Percentiles rank a stretch among this genome's conserved stretches.
phyloP scores from a whole-genome alignment of 2,329 filamentous ascomycete genomes.

The Pseudogymnoascus sp. region DNA sequence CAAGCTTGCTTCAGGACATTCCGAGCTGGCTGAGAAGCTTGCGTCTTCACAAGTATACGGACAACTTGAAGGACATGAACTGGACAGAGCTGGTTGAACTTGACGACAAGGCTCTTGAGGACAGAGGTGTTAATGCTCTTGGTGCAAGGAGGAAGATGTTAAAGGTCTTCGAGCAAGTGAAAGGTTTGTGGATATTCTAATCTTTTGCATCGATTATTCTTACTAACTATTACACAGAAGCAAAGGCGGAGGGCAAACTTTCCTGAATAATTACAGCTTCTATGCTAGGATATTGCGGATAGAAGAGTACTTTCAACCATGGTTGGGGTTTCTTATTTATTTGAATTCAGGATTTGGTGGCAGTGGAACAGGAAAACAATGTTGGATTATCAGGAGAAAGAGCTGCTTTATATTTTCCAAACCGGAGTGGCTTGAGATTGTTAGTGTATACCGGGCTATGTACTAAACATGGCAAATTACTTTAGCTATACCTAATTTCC shows the following conservation, averaged over 20 bases:
- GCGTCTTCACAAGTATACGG: conserved; percentile 96
- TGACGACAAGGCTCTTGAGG: conserved; percentile 87
- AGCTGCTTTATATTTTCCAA: conserved; percentile 3
- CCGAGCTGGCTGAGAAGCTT: conserved; percentile 92
- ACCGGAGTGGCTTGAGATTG: background rate
- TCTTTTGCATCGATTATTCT: background rate
- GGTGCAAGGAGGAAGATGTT: conserved; percentile 96
- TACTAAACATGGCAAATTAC: background rate
- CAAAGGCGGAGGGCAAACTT: conserved; percentile 66
- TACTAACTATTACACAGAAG: conserved; percentile 43
- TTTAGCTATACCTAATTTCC: conserved; percentile 7
- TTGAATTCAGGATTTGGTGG: conserved; percentile 5
- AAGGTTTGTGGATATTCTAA: conserved; percentile 40
- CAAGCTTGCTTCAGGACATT: conserved; percentile 83
- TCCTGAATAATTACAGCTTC: conserved; percentile 26
- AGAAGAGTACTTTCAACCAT: background rate
- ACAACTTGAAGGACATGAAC: conserved; percentile 93
- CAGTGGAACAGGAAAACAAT: background rate
- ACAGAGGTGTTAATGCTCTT: conserved; percentile 86
- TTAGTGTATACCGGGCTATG: background rate
- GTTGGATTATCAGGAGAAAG: conserved; percentile 2
- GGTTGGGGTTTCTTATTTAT: conserved; percentile 1
- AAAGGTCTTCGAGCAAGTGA: conserved; percentile 98
- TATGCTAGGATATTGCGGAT: background rate
- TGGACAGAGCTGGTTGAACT: conserved; percentile 90